Evolutionary conservation across 257 asterid species (phyloP), one percentile per base, ranked within the genome.

Genomic region (Striga asiatica): DNA sequence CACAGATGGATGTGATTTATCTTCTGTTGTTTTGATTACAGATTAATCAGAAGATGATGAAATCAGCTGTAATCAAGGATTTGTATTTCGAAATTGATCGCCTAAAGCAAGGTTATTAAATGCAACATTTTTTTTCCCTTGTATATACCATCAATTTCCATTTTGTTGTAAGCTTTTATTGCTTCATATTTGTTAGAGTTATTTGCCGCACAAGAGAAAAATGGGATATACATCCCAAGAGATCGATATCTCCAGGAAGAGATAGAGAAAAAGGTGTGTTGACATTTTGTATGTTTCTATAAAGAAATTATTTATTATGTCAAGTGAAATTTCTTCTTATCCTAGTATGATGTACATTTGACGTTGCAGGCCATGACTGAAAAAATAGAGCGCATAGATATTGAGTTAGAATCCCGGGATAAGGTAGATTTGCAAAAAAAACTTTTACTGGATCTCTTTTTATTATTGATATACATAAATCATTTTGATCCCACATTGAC

Each of bases 41-140:
- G 98, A 64, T 92, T 65, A 92, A 92, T 69, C 98, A 92, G 71
- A 92, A 92, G 82, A 76, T 82, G 88, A 79, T 79, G 84, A 82
- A 82, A 64, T 76, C 92, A 54, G 87, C 84, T 22, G 21, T 82
- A 34, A 79, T 82, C 65, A 82, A 79, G 73, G 92, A 82, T 70
- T 68, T 82, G 63, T 82, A 79, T 60, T 73, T 70, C 17, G 92
- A 82, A 78, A 79, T 92, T 66, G 98, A 92, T 65, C 74, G 98
- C 38, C 80, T 92, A 57, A 92, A 92, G 89, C 98, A 84, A 84
- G 98, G 98, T 91, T 60, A n/a, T n/a, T n/a, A n/a, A n/a, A n/a
- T n/a, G n/a, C n/a, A n/a, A n/a, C n/a, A n/a, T n/a, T n/a, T n/a
- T n/a, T n/a, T n/a, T n/a, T n/a, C n/a, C n/a, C n/a, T n/a, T n/a